These are phyloP conservation scores for Tricholoma terreum DNA, from an alignment of 768 basidiomycete genomes.

Conservation along the genomic window DNA sequence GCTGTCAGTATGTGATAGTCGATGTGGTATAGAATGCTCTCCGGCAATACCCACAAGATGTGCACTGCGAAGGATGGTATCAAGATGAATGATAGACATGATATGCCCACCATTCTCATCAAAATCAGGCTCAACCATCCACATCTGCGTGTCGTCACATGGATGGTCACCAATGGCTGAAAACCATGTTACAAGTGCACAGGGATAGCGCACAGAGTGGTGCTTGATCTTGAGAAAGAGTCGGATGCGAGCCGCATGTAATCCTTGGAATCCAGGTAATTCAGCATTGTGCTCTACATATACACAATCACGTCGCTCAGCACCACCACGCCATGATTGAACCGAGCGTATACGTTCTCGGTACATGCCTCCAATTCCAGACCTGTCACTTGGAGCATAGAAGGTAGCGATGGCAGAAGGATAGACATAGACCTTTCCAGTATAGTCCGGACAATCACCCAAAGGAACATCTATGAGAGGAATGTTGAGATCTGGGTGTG, in stretches of 20 bases:
- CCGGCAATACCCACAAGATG: slow-evolving; percentile 19
- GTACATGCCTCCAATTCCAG: slow-evolving; percentile 3
- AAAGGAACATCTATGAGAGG: neutral
- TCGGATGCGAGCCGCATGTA: slow-evolving; percentile 20
- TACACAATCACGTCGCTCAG: neutral
- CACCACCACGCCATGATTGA: neutral
- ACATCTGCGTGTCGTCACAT: slow-evolving; percentile 56
- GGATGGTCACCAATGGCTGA: slow-evolving; percentile 8
- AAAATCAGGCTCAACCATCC: slow-evolving; percentile 33
- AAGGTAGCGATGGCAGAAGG: slow-evolving; percentile 3
- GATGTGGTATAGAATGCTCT: slow-evolving; percentile 3
- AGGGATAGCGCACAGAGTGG: slow-evolving; percentile 15
- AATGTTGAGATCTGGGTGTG: slow-evolving; percentile 4
- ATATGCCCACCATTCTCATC: neutral
- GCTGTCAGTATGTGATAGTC: slow-evolving; percentile 10
- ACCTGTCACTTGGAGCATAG: slow-evolving; percentile 3
- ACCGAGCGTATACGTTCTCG: neutral
- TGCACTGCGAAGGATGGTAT: slow-evolving; percentile 8
- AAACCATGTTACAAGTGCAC: slow-evolving; percentile 26
- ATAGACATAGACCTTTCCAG: slow-evolving; percentile 2
- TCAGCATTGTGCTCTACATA: neutral
- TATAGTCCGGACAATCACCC: neutral
- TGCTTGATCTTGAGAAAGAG: slow-evolving; percentile 22
- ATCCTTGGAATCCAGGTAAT: slow-evolving; percentile 3
- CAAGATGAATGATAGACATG: slow-evolving; percentile 17